Percentiles rank a stretch among this genome's conserved stretches.
phyloP scores from a whole-genome alignment of 2,329 filamentous ascomycete species.

The Drechmeria coniospora region DNA sequence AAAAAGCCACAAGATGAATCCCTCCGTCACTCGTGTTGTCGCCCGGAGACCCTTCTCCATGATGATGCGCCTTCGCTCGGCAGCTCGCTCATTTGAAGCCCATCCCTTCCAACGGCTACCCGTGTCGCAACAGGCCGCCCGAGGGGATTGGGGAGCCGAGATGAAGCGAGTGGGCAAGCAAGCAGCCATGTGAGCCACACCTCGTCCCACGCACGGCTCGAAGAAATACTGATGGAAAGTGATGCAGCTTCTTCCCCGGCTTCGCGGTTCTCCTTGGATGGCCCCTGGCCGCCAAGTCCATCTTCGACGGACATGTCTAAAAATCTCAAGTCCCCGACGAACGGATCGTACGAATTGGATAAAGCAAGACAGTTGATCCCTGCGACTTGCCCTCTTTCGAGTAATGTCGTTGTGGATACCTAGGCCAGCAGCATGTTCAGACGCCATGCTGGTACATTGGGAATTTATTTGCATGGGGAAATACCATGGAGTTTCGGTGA shows the following conservation, averaged over 20 bases:
- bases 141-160: slow-evolving; percentile 16
- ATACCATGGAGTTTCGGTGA: no score
- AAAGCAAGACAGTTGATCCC: no score
- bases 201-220: background rate
- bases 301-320: slow-evolving; percentile 18
- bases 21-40: slow-evolving; percentile 13
- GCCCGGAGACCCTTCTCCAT: slow-evolving; percentile 20
- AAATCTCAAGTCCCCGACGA: no score
- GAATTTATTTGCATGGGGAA: no score
- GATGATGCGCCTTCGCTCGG: slow-evolving; percentile 15
- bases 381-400: no score
- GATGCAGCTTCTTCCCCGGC: slow-evolving; percentile 19
- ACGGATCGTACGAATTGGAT: no score
- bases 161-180: slow-evolving; percentile 16
- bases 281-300: slow-evolving; percentile 14
- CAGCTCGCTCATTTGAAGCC: slow-evolving; percentile 17
- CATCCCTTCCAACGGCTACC: slow-evolving; percentile 21
- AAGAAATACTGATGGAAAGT: slow-evolving; percentile 4
- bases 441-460: no score
- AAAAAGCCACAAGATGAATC: slow-evolving; percentile 11
- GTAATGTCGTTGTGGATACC: no score
- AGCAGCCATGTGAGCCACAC: slow-evolving; percentile 16
- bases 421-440: no score
- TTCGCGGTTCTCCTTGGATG: slow-evolving; percentile 19
- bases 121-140: slow-evolving; percentile 11